Percentiles rank a stretch among this genome's conserved stretches.
phyloP scores from a whole-genome alignment of 2,329 filamentous ascomycete species.

The Pseudogymnoascus sp. region DNA sequence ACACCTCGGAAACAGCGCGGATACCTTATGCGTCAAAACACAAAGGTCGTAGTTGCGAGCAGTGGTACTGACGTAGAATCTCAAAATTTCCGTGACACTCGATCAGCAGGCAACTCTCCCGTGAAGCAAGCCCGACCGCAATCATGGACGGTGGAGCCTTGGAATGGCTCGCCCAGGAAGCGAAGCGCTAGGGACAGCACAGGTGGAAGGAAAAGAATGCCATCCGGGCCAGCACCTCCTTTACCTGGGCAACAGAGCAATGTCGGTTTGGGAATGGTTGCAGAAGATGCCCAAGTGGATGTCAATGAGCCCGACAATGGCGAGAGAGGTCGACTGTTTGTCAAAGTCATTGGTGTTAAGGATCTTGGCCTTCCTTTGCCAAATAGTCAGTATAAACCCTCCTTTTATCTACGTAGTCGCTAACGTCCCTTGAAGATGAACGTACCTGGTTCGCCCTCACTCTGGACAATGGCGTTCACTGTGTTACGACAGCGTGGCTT shows the following conservation, averaged over 20 bases:
- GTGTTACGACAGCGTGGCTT: slow-evolving; percentile 91
- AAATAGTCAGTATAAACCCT: slow-evolving; percentile 54
- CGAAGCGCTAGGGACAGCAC: slow-evolving; percentile 54
- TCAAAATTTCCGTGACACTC: slow-evolving; percentile 41
- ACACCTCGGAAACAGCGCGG: slow-evolving; percentile 70
- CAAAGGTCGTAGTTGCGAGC: slow-evolving; percentile 90
- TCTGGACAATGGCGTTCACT: slow-evolving; percentile 95
- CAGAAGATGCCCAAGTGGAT: slow-evolving; percentile 53
- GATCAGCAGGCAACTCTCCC: slow-evolving; percentile 60
- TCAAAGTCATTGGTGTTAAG: slow-evolving; percentile 98
- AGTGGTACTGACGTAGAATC: slow-evolving; percentile 53
- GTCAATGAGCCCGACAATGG: slow-evolving; percentile 51
- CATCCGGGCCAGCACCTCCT: slow-evolving; percentile 61
- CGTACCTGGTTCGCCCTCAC: slow-evolving; percentile 92
- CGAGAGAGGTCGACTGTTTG: slow-evolving; percentile 85
- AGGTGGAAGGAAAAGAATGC: slow-evolving; percentile 31
- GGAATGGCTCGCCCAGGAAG: slow-evolving; percentile 74
- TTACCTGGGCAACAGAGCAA: slow-evolving; percentile 84
- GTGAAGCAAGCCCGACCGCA: slow-evolving; percentile 72
- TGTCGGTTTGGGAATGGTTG: slow-evolving; percentile 51
- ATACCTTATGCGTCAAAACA: slow-evolving; percentile 97
- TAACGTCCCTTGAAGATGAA: slow-evolving; percentile 52
- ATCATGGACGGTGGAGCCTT: slow-evolving; percentile 94
- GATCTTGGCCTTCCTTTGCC: slow-evolving; percentile 87
- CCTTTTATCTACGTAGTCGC: slow-evolving; percentile 7